phyloP scores from a whole-genome alignment of 2,329 filamentous ascomycete genomes.

The Diaporthe australafricana region DNA sequence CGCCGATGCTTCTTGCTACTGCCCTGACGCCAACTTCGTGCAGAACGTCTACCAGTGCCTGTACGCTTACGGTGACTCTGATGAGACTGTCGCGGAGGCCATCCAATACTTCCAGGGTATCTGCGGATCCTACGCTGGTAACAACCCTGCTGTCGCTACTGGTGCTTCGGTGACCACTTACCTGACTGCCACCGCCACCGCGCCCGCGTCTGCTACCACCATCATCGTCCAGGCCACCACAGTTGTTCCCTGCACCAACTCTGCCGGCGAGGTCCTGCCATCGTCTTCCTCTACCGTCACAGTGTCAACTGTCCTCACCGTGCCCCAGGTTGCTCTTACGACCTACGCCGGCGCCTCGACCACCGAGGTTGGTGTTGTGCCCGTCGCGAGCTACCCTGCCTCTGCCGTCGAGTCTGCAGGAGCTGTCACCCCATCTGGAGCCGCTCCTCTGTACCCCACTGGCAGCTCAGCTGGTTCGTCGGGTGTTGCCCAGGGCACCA shows the following conservation, averaged over 20 bases:
- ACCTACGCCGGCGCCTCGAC: constrained; percentile 44
- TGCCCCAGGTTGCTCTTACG: constrained; percentile 65
- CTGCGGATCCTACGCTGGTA: constrained; percentile 78
- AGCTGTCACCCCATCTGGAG: constrained; percentile 40
- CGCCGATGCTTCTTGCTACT: constrained; percentile 85
- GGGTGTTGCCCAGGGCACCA: constrained; percentile 47
- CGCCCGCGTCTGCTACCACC: constrained; percentile 57
- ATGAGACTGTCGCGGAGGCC: constrained; percentile 75
- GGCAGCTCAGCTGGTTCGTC: constrained; percentile 40
- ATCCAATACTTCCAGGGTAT: constrained; percentile 91
- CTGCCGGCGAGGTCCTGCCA: constrained; percentile 58
- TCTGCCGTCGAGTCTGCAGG: constrained; percentile 41
- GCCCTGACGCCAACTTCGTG: constrained; percentile 81
- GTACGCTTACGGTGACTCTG: constrained; percentile 76
- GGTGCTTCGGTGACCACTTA: constrained; percentile 73
- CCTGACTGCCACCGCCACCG: constrained; percentile 63
- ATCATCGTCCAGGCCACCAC: constrained; percentile 63
- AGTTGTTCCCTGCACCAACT: constrained; percentile 61
- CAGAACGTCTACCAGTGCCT: constrained; percentile 85
- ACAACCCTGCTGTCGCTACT: constrained; percentile 89
- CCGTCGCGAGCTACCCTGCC: constrained; percentile 50
- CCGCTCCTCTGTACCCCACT: constrained; percentile 41
- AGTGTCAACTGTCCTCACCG: constrained; percentile 56
- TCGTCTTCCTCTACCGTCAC: constrained; percentile 41
- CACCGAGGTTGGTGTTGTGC: constrained; percentile 53